Conservation (phyloP, 108 stramenopile species). For the Pseudonitzschia multistriata region DNA sequence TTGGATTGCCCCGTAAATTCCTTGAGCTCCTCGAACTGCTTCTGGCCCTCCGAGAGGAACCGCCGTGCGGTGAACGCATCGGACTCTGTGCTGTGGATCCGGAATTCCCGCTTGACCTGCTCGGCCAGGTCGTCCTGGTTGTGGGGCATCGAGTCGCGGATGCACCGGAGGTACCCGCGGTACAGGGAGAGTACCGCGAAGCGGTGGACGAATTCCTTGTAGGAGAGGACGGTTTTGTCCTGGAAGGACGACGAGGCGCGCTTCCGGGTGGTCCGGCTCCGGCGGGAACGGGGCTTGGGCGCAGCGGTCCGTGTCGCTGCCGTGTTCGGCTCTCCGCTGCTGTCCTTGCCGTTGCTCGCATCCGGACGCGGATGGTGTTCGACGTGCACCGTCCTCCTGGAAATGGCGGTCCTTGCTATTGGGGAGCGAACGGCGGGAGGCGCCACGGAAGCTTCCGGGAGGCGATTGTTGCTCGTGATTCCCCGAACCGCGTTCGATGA, state of each 20-base stretch:
- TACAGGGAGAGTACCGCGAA: conserved; percentile 60
- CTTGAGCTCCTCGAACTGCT: conserved; percentile 50
- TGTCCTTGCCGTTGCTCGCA: background rate
- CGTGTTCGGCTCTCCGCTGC: background rate
- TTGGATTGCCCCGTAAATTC: conserved; percentile 50
- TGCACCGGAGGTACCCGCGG: conserved; percentile 56
- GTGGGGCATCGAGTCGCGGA: conserved; percentile 35
- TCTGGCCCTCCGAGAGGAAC: conserved; percentile 59
- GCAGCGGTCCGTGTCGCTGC: background rate
- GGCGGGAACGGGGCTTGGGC: background rate
- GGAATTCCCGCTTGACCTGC: conserved; percentile 45
- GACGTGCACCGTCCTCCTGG: background rate
- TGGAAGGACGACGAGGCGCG: too few relatives aligned
- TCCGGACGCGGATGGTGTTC: background rate
- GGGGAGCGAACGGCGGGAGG: background rate
- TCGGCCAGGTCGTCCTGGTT: conserved; percentile 28
- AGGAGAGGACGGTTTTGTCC: conserved; percentile 44
- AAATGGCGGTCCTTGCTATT: background rate
- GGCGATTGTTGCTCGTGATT: too few relatives aligned
- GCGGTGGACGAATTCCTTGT: conserved; percentile 75
- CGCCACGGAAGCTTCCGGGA: too few relatives aligned
- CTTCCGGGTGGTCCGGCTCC: background rate
- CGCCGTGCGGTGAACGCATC: conserved; percentile 55
- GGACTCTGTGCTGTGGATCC: conserved; percentile 35
- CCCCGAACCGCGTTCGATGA: too few relatives aligned